Evolutionary conservation across 2,329 filamentous ascomycete species (phyloP), one percentile per base, ranked within the genome.

Genomic region (Xenoacremonium recifei): DNA sequence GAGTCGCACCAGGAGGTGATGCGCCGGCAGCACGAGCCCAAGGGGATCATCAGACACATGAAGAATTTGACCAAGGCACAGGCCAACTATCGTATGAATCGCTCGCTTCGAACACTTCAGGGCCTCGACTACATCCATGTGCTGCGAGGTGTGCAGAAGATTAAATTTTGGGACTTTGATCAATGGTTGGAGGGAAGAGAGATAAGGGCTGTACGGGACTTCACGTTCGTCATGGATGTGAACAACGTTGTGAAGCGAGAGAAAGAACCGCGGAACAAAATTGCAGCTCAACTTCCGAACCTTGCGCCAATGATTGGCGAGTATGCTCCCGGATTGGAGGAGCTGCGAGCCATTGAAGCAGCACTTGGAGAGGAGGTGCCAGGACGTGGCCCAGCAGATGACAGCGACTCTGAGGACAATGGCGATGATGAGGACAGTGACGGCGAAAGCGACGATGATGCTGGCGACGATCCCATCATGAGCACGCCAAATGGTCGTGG

Each of bases 111-210:
- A 1, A 66, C 54, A 0, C 16, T 74, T 0, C 72, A 75, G 19
- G 75, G 75, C 0, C 46, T 71, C 1, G 72, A 76, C 30, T 71
- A 67, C 19, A 30, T 77, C 3, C 54, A 63, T 11, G 56, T 63
- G 18, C 65, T 77, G 4, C 67, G 75, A 1, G 74, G 73, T 0
- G 47, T 77, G 33, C 42, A 55, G 1, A 56, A 54, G n/a, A 43
- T 75, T 1, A 57, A 62, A 0, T 68, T 76, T 39, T 70, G 66
- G 42, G 71, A 76, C 41, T 59, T 64, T 3, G 51, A 65, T 16
- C 44, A 50, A 11, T 66, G 57, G 51, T n/a, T 49, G 0, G 11
- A 18, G 0, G 1, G 5, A 0, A 12, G 33, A 3, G 10, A 9
- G 3, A 51, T 44, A 18, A 13, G 27, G 0, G 39, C 41, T 0